Base-by-base conservation (phyloP, 2,329 filamentous ascomycete genomes). In the Exophiala oligosperma region DNA sequence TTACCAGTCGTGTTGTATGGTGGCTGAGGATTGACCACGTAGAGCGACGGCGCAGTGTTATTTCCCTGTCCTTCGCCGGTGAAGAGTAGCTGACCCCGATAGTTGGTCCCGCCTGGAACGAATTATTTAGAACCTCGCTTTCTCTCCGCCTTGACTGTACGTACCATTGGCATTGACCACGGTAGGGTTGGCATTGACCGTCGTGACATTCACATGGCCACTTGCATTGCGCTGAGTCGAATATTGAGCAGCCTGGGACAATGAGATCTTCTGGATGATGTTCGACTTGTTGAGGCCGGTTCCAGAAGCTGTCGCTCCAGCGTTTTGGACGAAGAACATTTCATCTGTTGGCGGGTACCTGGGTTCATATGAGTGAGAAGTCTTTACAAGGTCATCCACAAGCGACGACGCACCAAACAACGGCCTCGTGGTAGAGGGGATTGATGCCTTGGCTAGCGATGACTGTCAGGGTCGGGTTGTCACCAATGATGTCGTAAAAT, bases 391-490 rank as follows among this genome's bases (percentile, higher is more conserved):
- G 12, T 21, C 4, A 17, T 58, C 52, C 17, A 67, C 41, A 28
- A 28, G 26, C 4, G 12, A 41, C 71, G 24, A 41, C 71, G 24
- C 75, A 78, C 79, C 80, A 84, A 0, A 82, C 75, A 8, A 81
- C 79, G 5, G 81, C 82, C 63, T 85, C 82, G 54, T 84, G 82
- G 46, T 82, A 84, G 4, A 81, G 64, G 0, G 79, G 79, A 48
- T 82, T 73, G 0, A 67, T 70, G 0, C 71, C 74, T 0, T 77
- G 73, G 3, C 75, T 71, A 1, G 78, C 79, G 6, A 83, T 74
- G 12, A 82, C 69, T 0, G 81, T 81, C 60, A 84, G 66, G 0
- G 78, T 77, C 0, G 82, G 80, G 40, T 78, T 71, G 0, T 66
- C 35, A 3, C 82, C 82, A 21, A 84, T 75, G 6, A 84, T 72